Conservation (phyloP, 2,329 filamentous ascomycete genomes). For the Colletotrichum spinosum region DNA sequence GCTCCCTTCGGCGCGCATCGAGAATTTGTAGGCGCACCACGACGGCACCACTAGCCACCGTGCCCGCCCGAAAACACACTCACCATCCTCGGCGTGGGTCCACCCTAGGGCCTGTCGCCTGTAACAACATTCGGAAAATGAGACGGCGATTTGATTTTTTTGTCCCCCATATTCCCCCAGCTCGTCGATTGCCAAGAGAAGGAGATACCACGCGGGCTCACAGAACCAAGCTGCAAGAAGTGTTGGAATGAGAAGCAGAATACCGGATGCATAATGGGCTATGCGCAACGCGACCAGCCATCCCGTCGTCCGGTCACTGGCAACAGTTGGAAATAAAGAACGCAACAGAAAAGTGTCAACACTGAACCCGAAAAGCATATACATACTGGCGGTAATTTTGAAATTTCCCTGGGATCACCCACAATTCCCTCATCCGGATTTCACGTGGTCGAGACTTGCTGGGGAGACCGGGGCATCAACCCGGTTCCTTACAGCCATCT, state of each 20-base stretch:
- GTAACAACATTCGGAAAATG: constrained; percentile 30
- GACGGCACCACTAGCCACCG: neutral
- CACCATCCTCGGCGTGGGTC: constrained; percentile 14
- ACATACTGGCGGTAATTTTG: constrained; percentile 26
- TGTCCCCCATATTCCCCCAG: constrained; percentile 20
- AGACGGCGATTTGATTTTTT: constrained; percentile 36
- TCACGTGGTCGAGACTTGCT: constrained; percentile 6
- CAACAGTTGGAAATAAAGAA: constrained; percentile 16
- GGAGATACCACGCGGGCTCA: constrained; percentile 47
- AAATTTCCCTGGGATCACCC: constrained; percentile 18
- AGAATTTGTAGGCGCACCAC: constrained; percentile 64
- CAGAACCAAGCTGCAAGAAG: constrained; percentile 42
- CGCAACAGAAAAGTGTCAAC: constrained; percentile 16
- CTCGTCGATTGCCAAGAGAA: constrained; percentile 33
- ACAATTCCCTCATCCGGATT: constrained; percentile 2
- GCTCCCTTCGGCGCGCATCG: constrained; percentile 69
- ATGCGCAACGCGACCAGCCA: neutral
- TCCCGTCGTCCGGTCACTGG: constrained; percentile 7
- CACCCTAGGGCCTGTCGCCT: constrained; percentile 4
- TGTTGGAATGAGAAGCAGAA: constrained; percentile 14
- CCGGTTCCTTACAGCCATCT: neutral
- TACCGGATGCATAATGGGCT: constrained; percentile 10
- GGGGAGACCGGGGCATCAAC: neutral
- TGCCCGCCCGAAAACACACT: constrained; percentile 2
- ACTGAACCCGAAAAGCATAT: constrained; percentile 29